Percentiles rank a stretch among this genome's conserved stretches.
These are phyloP conservation scores for Borealophlyctis nickersoniae DNA, from an alignment of 192 early-diverging fungal genomes.

Conservation along the genomic window DNA sequence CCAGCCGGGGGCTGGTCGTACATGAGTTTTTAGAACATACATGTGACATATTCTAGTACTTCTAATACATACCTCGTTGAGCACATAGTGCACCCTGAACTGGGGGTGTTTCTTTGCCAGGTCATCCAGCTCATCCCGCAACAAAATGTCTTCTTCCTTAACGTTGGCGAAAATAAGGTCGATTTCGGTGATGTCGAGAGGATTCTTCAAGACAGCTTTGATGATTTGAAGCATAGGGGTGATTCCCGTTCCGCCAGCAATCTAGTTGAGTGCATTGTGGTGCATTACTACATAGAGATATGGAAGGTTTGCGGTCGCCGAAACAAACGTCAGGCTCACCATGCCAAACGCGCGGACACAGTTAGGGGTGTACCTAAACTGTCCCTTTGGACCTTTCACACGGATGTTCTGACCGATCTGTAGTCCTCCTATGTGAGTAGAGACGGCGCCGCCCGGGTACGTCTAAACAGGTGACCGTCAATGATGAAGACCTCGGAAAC, in stretches of 20 bases:
- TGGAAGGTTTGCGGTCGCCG: not conserved
- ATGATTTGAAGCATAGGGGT: conserved; percentile 97
- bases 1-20: conserved; percentile 50
- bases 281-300: conserved; percentile 1
- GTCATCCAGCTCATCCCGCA: conserved; percentile 77
- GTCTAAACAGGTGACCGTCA: conserved; percentile 43
- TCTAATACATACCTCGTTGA: conserved; percentile 57
- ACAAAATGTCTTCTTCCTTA: conserved; percentile 80
- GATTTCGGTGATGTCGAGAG: conserved; percentile 80
- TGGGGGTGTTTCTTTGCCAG: conserved; percentile 67
- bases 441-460: conserved; percentile 79
- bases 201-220: conserved; percentile 79
- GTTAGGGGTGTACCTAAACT: conserved; percentile 82
- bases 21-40: not conserved
- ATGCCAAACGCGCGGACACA: conserved; percentile 77
- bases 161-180: conserved; percentile 93
- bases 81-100: conserved; percentile 77
- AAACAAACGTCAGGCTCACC: conserved; percentile 26
- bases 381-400: conserved; percentile 87
- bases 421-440: conserved; percentile 64
- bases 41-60: not conserved
- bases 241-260: conserved; percentile 91
- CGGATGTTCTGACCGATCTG: conserved; percentile 69
- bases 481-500: conserved; percentile 9
- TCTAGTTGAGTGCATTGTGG: conserved; percentile 29